Evolutionary conservation across 108 stramenopile species (phyloP).

Genomic region (Cyclotella cryptica): DNA sequence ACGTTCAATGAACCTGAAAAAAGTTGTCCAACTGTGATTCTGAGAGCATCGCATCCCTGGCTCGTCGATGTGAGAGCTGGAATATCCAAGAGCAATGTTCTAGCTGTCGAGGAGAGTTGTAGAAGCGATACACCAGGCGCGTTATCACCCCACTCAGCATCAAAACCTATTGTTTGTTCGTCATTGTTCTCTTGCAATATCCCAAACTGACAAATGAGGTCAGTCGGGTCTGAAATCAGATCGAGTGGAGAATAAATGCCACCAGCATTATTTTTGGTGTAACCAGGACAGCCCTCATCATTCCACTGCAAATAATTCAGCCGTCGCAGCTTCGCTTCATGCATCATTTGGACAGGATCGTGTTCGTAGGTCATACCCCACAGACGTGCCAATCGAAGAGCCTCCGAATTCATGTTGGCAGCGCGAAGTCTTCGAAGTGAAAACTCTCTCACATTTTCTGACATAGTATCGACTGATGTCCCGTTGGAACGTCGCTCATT

Average conservation of each 20-base stretch:
- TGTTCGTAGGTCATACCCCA: slow-evolving; percentile 65
- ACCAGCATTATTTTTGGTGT: neutral
- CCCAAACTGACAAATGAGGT: slow-evolving; percentile 36
- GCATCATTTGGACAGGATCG: slow-evolving; percentile 56
- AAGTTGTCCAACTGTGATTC: slow-evolving; percentile 59
- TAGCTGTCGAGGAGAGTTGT: slow-evolving; percentile 58
- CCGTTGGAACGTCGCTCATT: slow-evolving; percentile 4
- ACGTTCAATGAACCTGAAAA: slow-evolving; percentile 50
- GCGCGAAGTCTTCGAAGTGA: slow-evolving; percentile 59
- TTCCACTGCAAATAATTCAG: slow-evolving; percentile 77
- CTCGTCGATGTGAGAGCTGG: slow-evolving; percentile 60
- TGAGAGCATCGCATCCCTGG: slow-evolving; percentile 65
- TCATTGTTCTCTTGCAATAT: slow-evolving; percentile 1
- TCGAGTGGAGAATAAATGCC: slow-evolving; percentile 45
- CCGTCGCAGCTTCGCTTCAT: slow-evolving; percentile 53
- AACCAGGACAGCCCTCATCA: slow-evolving; percentile 52
- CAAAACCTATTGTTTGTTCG: slow-evolving; percentile 64
- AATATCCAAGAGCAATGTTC: slow-evolving; percentile 73
- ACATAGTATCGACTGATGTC: slow-evolving; percentile 20
- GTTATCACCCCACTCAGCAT: slow-evolving; percentile 78
- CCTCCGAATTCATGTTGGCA: slow-evolving; percentile 54
- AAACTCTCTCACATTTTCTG: slow-evolving; percentile 61
- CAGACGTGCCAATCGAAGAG: slow-evolving; percentile 60
- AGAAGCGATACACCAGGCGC: slow-evolving; percentile 60
- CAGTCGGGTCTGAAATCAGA: slow-evolving; percentile 50